Evolutionary conservation across 352 stramenopile genomes (phyloP).

Genomic region (Phytophthora brassicae): DNA sequence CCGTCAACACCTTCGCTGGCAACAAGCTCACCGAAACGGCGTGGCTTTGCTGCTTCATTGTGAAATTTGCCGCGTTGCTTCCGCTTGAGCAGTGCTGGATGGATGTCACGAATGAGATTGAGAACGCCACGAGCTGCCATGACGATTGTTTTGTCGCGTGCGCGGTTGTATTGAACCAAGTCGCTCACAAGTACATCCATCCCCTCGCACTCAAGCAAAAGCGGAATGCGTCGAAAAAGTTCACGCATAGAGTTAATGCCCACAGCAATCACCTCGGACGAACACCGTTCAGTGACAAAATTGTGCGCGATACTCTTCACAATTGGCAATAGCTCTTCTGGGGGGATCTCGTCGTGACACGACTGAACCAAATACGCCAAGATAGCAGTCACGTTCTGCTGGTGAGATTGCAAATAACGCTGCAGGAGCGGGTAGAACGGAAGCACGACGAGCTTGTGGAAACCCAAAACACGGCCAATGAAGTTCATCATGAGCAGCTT

Average conservation of each 20-base stretch:
- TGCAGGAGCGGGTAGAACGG: constrained; percentile 97
- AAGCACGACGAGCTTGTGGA: constrained; percentile 97
- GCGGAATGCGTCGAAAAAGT: constrained; percentile 93
- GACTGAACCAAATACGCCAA: constrained; percentile 97
- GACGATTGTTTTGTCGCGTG: constrained; percentile 95
- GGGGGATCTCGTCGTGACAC: constrained; percentile 97
- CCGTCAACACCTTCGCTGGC: constrained; percentile 94
- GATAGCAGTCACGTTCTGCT: constrained; percentile 93
- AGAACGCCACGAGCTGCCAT: constrained; percentile 95
- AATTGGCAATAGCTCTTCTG: constrained; percentile 95
- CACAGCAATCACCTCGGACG: constrained; percentile 96
- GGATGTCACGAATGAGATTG: constrained; percentile 96
- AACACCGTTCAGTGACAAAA: constrained; percentile 97
- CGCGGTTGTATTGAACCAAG: constrained; percentile 95
- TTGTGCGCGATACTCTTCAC: constrained; percentile 98
- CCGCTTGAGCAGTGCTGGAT: constrained; percentile 94
- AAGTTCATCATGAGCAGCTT: constrained; percentile 99
- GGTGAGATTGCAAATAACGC: constrained; percentile 89
- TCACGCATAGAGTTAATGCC: constrained; percentile 97
- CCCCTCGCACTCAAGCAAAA: constrained; percentile 93
- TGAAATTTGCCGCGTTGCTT: constrained; percentile 96
- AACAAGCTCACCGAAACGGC: constrained; percentile 90
- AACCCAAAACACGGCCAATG: constrained; percentile 95
- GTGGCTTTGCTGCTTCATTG: constrained; percentile 80
- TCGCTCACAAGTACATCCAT: constrained; percentile 91